Base-by-base conservation (phyloP, 352 stramenopile species). In the Globisporangium cylindrosporum region DNA sequence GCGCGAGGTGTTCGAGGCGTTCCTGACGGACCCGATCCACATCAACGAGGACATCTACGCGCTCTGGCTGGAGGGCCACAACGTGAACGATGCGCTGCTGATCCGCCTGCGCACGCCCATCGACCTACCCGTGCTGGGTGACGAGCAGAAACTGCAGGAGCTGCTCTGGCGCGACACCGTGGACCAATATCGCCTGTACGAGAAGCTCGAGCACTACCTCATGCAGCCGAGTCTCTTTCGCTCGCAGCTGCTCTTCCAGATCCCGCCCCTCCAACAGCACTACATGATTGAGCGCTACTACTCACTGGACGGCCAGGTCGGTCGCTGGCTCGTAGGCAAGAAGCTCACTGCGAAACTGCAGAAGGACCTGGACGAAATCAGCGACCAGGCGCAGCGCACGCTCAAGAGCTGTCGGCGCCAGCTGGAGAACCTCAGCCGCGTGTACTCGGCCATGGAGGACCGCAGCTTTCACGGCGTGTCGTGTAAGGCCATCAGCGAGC, bases 281-380 rank as follows among this genome's bases (percentile, higher is more conserved):
- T 91, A 90, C 65, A 93, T 95, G 82, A 74, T 93, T 25, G 80
- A 92, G 63, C 82, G 80, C 29, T 95, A 95, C 73, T 93, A 94
- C 75, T 75, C 79, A 56, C 78, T 92, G 59, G 84, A 95, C 59
- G 76, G 76, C 49, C 68, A 83, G 55, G 82, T 94, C 32, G 79
- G 84, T 34, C 84, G 88, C 29, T 90, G 88, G 78, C 69, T 95
- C 32, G 59, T 94, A 64, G 88, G 88, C 62, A 88, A 89, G 60
- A 93, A 95, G 70, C 85, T 93, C 48, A 88, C 82, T 24, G 73
- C 85, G n/a, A 87, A 88, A 53, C 78, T 92, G 61, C 82, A 93
- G 62, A 95, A 95, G 67, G 88, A 95, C 57, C 75, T 95, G 25
- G 88, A 95, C 70, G 86, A 95, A 70, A 88, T 95, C 60, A 90